Percentiles rank a stretch among this genome's conserved stretches.
Evolutionary conservation across 73 alveolate genomes (phyloP).

Genomic region (Paramecium bursaria): DNA sequence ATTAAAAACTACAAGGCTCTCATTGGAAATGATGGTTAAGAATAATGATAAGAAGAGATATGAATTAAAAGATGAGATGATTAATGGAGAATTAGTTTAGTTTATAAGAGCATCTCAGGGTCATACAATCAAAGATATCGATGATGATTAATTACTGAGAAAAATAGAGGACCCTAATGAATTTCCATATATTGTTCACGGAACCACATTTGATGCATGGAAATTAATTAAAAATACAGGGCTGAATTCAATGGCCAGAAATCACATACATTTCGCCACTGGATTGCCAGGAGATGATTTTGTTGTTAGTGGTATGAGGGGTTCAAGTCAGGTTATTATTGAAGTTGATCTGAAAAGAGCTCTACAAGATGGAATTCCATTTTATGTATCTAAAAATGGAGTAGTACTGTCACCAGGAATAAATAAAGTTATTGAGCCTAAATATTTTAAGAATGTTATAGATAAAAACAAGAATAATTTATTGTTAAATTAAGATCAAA

Average conservation of each 20-base stretch:
- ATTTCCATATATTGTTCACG: slow-evolving; percentile 78
- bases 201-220: slow-evolving; percentile 77
- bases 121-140: slow-evolving; percentile 79
- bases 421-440: slow-evolving; percentile 80
- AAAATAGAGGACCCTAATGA: slow-evolving; percentile 54
- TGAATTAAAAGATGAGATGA: slow-evolving; percentile 67
- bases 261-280: slow-evolving; percentile 83
- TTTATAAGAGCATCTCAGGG: slow-evolving; percentile 88
- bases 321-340: slow-evolving; percentile 73
- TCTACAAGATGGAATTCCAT: slow-evolving; percentile 77
- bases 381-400: slow-evolving; percentile 80
- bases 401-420: slow-evolving; percentile 86
- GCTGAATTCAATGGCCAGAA: slow-evolving; percentile 82
- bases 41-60: slow-evolving; percentile 83
- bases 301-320: slow-evolving; percentile 91
- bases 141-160: slow-evolving; percentile 80
- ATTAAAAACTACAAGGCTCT: slow-evolving; percentile 48
- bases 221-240: slow-evolving; percentile 77
- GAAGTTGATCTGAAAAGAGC: slow-evolving; percentile 81
- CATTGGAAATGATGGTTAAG: slow-evolving; percentile 72
- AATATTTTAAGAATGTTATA: slow-evolving; percentile 77
- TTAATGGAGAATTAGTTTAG: slow-evolving; percentile 58
- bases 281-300: slow-evolving; percentile 83
- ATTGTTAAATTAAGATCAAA: too few species aligned
- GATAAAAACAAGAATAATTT: too few species aligned